Evolutionary conservation across 768 basidiomycete species (phyloP).

Genomic region (Serendipita sp.): DNA sequence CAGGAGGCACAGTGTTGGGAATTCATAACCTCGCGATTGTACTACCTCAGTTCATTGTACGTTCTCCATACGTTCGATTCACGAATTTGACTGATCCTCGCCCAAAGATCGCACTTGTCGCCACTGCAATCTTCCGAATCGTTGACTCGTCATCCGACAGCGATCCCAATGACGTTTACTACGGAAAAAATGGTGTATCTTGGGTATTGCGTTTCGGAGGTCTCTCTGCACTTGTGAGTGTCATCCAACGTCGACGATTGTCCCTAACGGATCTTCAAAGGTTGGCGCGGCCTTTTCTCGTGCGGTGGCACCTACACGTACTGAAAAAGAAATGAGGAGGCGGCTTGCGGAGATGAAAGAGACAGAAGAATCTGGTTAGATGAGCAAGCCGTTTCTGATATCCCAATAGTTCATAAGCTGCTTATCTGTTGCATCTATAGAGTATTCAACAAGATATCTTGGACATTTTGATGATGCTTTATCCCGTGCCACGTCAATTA

Average conservation of each 20-base stretch:
- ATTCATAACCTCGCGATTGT: constrained; percentile 95
- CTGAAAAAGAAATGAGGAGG: constrained; percentile 79
- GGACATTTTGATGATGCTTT: no score
- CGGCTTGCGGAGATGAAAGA: constrained; percentile 66
- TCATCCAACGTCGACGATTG: background rate
- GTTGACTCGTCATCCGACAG: constrained; percentile 45
- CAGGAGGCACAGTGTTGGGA: constrained; percentile 84
- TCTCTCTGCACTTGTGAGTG: constrained; percentile 50
- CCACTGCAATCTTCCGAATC: constrained; percentile 70
- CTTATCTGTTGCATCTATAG: no score
- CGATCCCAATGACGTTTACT: constrained; percentile 34
- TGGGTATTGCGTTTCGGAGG: constrained; percentile 94
- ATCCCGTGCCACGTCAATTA: no score
- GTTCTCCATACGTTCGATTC: constrained; percentile 20
- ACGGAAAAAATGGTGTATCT: constrained; percentile 77
- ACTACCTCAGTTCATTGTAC: constrained; percentile 81
- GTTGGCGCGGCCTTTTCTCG: constrained; percentile 64
- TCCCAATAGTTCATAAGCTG: no score
- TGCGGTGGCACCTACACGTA: constrained; percentile 74
- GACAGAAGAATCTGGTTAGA: constrained; percentile 31
- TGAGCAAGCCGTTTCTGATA: background rate
- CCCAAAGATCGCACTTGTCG: constrained; percentile 68
- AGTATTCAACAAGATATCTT: no score
- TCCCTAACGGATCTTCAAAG: constrained; percentile 15
- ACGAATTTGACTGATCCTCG: background rate